These are phyloP conservation scores for Alternaria novae-zelandiae DNA, from an alignment of 2,329 filamentous ascomycete species.

Conservation along the genomic window DNA sequence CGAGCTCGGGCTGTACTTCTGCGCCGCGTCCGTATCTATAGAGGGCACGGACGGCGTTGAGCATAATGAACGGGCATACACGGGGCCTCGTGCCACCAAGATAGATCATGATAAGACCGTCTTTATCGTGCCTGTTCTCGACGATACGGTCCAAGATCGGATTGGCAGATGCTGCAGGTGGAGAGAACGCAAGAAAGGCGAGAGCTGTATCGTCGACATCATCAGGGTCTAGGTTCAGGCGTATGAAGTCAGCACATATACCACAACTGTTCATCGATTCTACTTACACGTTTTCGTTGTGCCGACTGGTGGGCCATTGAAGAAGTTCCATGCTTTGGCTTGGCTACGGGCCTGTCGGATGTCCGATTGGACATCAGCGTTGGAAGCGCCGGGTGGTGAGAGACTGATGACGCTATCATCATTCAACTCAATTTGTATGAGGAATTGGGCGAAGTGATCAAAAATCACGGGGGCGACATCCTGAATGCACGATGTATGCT, in stretches of 20 bases:
- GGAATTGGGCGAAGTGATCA: slow-evolving; percentile 40
- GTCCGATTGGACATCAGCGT: slow-evolving; percentile 8
- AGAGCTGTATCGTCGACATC: slow-evolving; percentile 47
- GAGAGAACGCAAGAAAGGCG: slow-evolving; percentile 33
- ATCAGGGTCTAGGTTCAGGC: slow-evolving; percentile 28
- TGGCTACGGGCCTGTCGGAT: not conserved
- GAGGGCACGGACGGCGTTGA: slow-evolving; percentile 44
- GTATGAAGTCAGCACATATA: not conserved
- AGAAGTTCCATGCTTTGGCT: slow-evolving; percentile 37
- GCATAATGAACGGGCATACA: slow-evolving; percentile 36
- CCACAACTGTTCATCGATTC: not conserved
- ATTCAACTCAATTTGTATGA: slow-evolving; percentile 31
- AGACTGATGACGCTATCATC: slow-evolving; percentile 19
- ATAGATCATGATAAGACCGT: slow-evolving; percentile 50
- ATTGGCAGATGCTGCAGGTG: slow-evolving; percentile 2
- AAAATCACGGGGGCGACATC: slow-evolving; percentile 20
- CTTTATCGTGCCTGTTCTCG: slow-evolving; percentile 47
- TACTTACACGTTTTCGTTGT: slow-evolving; percentile 19
- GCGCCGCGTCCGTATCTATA: slow-evolving; percentile 37
- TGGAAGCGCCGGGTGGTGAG: not conserved
- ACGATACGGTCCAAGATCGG: slow-evolving; percentile 16
- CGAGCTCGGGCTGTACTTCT: slow-evolving; percentile 27
- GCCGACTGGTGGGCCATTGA: slow-evolving; percentile 18
- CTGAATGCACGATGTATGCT: slow-evolving; percentile 27
- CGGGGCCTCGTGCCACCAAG: slow-evolving; percentile 36